Percentiles rank a stretch among this genome's conserved stretches.
Evolutionary conservation across 192 early-diverging fungal species (phyloP).

Genomic region (Backusella morwellensis): DNA sequence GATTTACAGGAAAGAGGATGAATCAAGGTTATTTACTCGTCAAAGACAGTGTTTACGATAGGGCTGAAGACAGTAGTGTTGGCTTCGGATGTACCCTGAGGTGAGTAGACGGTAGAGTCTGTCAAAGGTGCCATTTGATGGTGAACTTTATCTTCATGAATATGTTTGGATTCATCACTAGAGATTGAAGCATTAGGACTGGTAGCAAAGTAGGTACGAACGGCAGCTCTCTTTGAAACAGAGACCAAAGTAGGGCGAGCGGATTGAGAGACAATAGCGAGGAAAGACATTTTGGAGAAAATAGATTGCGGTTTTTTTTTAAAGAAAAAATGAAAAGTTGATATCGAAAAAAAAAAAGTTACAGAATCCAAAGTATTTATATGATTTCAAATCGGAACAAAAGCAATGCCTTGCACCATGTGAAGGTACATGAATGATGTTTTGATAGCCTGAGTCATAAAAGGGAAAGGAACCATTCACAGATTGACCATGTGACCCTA

Average conservation of each 20-base stretch:
- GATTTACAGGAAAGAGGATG: background rate
- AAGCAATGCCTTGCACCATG: background rate
- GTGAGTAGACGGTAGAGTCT: slow-evolving; percentile 17
- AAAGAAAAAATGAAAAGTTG: background rate
- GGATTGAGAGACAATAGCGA: background rate
- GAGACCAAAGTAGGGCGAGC: background rate
- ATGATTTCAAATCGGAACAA: background rate
- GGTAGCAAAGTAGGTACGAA: slow-evolving; percentile 1
- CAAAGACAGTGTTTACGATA: slow-evolving; percentile 10
- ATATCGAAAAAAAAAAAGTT: background rate
- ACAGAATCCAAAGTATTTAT: background rate
- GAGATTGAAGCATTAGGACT: background rate
- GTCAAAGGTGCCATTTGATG: slow-evolving; percentile 21
- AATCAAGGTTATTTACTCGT: slow-evolving; percentile 5
- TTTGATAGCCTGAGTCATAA: slow-evolving; percentile 4
- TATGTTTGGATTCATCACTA: background rate
- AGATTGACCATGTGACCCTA: background rate
- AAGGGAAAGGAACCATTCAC: background rate
- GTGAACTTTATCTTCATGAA: slow-evolving; percentile 7
- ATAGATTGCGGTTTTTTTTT: background rate
- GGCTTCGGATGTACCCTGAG: slow-evolving; percentile 2
- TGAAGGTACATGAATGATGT: background rate
- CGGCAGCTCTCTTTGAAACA: background rate
- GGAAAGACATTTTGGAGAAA: background rate
- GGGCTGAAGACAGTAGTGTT: background rate